These are phyloP conservation scores for Mycena indigotica DNA, from an alignment of 768 basidiomycete genomes.

Conservation along the genomic window DNA sequence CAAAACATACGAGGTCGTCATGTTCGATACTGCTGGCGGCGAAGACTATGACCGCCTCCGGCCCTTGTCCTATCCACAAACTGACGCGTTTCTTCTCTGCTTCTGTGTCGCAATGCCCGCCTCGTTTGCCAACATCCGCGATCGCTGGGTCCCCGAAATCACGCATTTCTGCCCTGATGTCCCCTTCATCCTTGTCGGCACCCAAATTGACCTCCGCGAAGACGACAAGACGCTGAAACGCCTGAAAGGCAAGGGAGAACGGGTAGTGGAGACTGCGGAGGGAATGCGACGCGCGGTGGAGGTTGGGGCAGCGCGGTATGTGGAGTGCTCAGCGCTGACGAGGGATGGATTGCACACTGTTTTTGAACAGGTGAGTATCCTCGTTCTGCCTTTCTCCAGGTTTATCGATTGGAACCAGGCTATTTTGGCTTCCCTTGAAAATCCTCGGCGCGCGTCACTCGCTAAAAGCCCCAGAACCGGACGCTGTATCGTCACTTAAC, in stretches of 20 bases:
- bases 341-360: background rate
- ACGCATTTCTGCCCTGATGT: slow-evolving; percentile 99
- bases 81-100: background rate
- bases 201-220: background rate
- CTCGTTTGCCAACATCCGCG: slow-evolving; percentile 99
- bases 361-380: background rate
- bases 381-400: background rate
- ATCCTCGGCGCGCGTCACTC: no score
- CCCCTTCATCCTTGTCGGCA: slow-evolving; percentile 90
- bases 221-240: background rate
- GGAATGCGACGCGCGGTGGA: background rate
- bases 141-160: slow-evolving; percentile 99
- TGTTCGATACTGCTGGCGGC: background rate
- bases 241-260: background rate
- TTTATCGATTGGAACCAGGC: no score
- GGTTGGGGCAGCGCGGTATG: slow-evolving; percentile 1
- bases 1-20: background rate
- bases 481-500: no score
- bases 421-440: no score
- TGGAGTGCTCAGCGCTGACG: slow-evolving; percentile 7
- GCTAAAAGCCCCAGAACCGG: no score
- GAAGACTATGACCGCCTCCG: background rate
- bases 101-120: slow-evolving; percentile 86
- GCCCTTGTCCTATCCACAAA: background rate
- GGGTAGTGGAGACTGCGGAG: background rate